phyloP scores from a whole-genome alignment of 2,329 filamentous ascomycete genomes.

The Pseudogymnoascus sp. region DNA sequence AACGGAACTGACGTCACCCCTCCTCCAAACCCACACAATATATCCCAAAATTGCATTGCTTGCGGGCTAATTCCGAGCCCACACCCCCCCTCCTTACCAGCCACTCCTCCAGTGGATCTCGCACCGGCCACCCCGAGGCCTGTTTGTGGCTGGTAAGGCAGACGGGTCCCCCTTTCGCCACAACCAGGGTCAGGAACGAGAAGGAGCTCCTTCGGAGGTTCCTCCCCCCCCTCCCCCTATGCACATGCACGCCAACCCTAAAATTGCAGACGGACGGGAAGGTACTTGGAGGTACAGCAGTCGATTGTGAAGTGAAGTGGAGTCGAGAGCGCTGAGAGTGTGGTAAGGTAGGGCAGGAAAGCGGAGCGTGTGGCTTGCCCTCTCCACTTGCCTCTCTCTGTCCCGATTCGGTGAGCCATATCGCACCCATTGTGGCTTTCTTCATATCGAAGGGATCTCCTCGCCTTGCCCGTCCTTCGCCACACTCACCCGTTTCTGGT shows the following conservation, averaged over 20 bases:
- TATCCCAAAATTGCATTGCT: conserved; percentile 1
- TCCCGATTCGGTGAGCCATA: not conserved
- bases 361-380: not conserved
- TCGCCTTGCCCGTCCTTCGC: not conserved
- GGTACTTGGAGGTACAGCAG: not conserved
- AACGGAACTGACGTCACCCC: not conserved
- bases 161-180: not conserved
- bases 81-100: not conserved
- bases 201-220: not conserved
- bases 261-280: not conserved
- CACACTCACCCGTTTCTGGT: not conserved
- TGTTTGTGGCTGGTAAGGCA: conserved; percentile 5
- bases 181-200: conserved; percentile 4
- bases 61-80: not conserved
- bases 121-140: conserved; percentile 1
- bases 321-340: not conserved
- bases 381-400: not conserved
- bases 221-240: not conserved
- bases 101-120: not conserved
- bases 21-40: not conserved
- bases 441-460: not conserved
- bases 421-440: not conserved
- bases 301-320: not conserved
- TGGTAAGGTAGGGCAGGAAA: not conserved
- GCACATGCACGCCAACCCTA: conserved; percentile 4